These are phyloP conservation scores for Colletotrichum falcatum DNA, from an alignment of 2,329 filamentous ascomycete species.

Conservation along the genomic window DNA sequence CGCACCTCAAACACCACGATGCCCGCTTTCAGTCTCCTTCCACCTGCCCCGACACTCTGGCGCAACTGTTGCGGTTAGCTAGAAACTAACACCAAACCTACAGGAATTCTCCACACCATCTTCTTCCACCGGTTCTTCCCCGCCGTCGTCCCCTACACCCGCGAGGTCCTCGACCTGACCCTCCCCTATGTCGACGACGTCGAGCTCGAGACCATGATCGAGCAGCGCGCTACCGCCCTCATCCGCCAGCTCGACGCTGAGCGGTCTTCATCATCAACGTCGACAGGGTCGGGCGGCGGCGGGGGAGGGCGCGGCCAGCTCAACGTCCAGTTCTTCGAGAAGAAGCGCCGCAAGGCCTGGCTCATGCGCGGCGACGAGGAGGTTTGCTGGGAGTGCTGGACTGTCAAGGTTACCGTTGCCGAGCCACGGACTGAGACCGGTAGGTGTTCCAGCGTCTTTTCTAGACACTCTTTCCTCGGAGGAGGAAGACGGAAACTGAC, in stretches of 20 bases:
- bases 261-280: slow-evolving; percentile 51
- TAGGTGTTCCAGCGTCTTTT: slow-evolving; percentile 56
- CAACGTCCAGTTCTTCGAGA: slow-evolving; percentile 94
- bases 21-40: not conserved
- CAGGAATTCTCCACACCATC: slow-evolving; percentile 94
- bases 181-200: slow-evolving; percentile 90
- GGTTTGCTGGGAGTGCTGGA: slow-evolving; percentile 97
- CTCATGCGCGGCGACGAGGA: slow-evolving; percentile 88
- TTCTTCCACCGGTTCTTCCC: slow-evolving; percentile 99
- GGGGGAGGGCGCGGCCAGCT: slow-evolving; percentile 80
- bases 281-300: slow-evolving; percentile 42
- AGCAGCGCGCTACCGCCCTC: slow-evolving; percentile 83
- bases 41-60: not conserved
- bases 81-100: not conserved
- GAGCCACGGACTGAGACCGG: slow-evolving; percentile 90
- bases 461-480: not conserved
- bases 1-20: slow-evolving; percentile 1
- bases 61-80: not conserved
- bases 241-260: slow-evolving; percentile 80
- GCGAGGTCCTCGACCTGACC: slow-evolving; percentile 91
- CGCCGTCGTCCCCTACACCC: slow-evolving; percentile 81
- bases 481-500: not conserved
- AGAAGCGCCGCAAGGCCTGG: slow-evolving; percentile 84
- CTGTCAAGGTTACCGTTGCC: slow-evolving; percentile 90
- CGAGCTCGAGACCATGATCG: slow-evolving; percentile 93